Evolutionary conservation across 2,329 filamentous ascomycete genomes (phyloP), one percentile per base, ranked within the genome.

Genomic region (Aspergillus melleus): DNA sequence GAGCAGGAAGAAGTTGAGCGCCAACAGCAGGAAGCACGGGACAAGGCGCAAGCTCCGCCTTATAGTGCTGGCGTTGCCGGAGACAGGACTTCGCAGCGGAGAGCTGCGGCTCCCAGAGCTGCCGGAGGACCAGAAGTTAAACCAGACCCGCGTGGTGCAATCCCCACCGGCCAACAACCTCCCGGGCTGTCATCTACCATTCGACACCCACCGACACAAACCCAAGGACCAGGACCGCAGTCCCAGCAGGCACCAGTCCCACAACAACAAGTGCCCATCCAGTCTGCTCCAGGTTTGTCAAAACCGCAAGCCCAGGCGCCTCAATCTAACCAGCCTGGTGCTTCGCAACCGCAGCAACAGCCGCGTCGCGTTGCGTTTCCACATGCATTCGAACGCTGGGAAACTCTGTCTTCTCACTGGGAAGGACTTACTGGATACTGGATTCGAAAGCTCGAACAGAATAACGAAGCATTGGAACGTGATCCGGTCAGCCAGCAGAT

Each of bases 321-420:
- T 60, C 69, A 59, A 57, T 66, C 61, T 22, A 66, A 65, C 24
- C 70, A 72, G 50, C 58, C 66, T 19, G 59, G 68, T 32, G 53
- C 67, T 12, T 68, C 74, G 53, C 71, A 74, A 61, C 61, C 61
- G 49, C 72, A 69, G 68, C 77, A 70, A 46, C 72, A 71, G 61
- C 66, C 71, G 24, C 74, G 69, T 56, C 76, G 87, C 59, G 91
- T 90, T 51, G 88, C 89, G 0, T 98, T 99, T 66, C 95, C 95
- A 0, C 95, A 98, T 76, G 95, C 95, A 0, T 99, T 99, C 70
- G 94, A 99, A 76, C 86, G 95, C 61, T 99, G 95, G 95, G 95
- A 99, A 74, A 94, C 91, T 0, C 79, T 99, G 2, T 99, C 95
- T 0, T 96, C 95, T 6, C 94, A 98, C 69, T 99, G 95, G 95